phyloP scores from a whole-genome alignment of 129 eudicot genomes.

The Apium graveolens region DNA sequence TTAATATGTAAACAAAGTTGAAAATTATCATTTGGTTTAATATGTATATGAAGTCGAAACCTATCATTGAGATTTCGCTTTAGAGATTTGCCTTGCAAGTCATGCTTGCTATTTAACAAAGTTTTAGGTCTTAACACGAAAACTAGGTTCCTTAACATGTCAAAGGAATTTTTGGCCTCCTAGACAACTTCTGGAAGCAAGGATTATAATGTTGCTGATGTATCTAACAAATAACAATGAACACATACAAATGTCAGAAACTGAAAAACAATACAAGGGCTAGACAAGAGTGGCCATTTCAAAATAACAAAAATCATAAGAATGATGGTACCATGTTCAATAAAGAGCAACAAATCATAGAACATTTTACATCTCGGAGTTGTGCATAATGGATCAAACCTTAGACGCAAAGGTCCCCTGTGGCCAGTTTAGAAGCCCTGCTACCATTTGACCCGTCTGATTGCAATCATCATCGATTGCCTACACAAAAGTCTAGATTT shows the following conservation, averaged over 20 bases:
- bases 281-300: neutral
- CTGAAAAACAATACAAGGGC: neutral
- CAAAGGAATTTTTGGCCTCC: neutral
- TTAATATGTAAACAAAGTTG: neutral
- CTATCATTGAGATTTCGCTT: neutral
- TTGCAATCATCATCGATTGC: conserved; percentile 98
- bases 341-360: neutral
- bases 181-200: neutral
- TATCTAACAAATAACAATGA: neutral
- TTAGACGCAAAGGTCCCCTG: conserved; percentile 98
- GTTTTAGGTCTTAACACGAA: neutral
- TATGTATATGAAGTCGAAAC: neutral
- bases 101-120: neutral
- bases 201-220: neutral
- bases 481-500: conserved; percentile 21
- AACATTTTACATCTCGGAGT: neutral
- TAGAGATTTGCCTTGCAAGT: neutral
- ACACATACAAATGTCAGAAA: neutral
- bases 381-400: conserved; percentile 33
- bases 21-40: neutral
- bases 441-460: conserved; percentile 97
- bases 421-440: conserved; percentile 90
- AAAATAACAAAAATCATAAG: neutral
- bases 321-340: neutral
- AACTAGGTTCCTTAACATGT: neutral